Evolutionary conservation across 305 asterid genomes (phyloP), one percentile per base, ranked within the genome.

Genomic region (Fraxinus paxiana): DNA sequence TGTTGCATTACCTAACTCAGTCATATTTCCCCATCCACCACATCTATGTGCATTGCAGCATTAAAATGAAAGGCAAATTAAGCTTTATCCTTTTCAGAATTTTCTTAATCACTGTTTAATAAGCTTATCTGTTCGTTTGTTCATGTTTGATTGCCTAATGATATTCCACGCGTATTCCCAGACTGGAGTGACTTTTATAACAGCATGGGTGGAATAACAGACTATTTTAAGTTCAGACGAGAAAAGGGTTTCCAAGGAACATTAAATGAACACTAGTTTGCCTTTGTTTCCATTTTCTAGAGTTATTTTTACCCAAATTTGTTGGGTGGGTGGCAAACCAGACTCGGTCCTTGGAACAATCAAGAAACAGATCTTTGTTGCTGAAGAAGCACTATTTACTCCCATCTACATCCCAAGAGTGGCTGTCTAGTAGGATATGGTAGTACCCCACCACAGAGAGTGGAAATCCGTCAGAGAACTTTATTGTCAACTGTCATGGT

Each of bases 381-480:
- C 79, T 48, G 77, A 78, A 48, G 78, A 46, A 80, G 76, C 80
- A 54, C 43, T 59, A 63, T 65, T 54, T 80, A 71, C n/a, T 37
- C 76, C 76, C 30, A 4, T 54, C 77, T 41, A 17, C 43, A 73
- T 71, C 72, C 17, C n/a, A 59, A 73, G 35, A 7, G 63, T 34
- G 41, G 67, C 63, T 37, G 31, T 65, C 73, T 35, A 35, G 41
- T 20, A 38, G 34, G 17, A 8, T 65, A 9, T 56, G 51, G 83
- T 20, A 26, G 13, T 73, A 41, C 34, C 84, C 84, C 26, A 82
- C 77, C 80, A 73, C 67, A 56, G 82, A 34, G 79, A 70, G 83
- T 82, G 81, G 82, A 73, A 73, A 69, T 79, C 80, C 82, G 59
- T 65, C 82, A 59, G 69, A 63, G 30, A 56, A 43, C 79, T 72